Evolutionary conservation across 306 rosid genomes (phyloP).

Genomic region (Casuarina cunninghamiana): DNA sequence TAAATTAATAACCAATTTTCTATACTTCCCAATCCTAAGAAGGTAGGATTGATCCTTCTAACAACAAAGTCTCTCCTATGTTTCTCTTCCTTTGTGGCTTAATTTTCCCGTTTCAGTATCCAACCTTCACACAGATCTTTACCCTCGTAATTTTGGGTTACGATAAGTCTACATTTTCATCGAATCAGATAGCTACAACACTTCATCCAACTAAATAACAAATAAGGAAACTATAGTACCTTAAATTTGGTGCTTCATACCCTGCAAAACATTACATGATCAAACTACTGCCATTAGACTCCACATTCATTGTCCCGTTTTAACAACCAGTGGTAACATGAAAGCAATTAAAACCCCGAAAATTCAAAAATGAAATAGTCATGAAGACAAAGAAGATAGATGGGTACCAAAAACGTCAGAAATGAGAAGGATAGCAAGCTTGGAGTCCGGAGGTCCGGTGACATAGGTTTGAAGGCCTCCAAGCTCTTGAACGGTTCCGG

Average conservation of each 20-base stretch:
- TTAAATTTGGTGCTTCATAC: constrained; percentile 58
- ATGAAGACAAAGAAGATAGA: neutral
- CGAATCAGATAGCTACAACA: neutral
- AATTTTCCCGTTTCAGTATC: no score
- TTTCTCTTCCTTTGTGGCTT: neutral
- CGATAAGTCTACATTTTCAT: neutral
- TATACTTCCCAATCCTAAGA: neutral
- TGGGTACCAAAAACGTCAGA: constrained; percentile 49
- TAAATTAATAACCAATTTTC: neutral
- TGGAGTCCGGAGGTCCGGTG: constrained; percentile 45
- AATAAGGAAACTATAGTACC: constrained; percentile 32
- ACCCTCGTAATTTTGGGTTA: no score
- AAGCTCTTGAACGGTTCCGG: constrained; percentile 36
- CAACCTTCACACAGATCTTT: no score
- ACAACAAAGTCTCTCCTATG: neutral
- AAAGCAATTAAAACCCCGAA: no score
- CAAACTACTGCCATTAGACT: no score
- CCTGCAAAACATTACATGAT: constrained; percentile 38
- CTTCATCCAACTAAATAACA: neutral
- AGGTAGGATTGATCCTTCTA: neutral
- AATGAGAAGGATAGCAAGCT: constrained; percentile 46
- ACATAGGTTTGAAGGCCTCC: constrained; percentile 45
- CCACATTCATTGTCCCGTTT: no score
- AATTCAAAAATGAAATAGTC: neutral
- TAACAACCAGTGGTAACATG: no score